phyloP scores from a whole-genome alignment of 2,329 filamentous ascomycete genomes.

The Pseudogymnoascus verrucosus region DNA sequence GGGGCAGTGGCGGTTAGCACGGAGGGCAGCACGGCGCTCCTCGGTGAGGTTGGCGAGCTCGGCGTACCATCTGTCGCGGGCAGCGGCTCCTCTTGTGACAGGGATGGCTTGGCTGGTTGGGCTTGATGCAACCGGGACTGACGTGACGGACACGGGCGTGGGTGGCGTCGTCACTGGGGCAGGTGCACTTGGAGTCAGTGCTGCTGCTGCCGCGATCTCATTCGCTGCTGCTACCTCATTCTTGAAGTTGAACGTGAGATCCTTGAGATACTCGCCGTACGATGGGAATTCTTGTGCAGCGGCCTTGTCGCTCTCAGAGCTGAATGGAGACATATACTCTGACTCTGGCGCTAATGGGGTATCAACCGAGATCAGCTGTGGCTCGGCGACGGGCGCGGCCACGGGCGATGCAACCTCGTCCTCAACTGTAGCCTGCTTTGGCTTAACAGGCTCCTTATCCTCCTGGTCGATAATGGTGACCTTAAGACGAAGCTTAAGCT shows the following conservation, averaged over 20 bases:
- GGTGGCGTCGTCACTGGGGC: neutral
- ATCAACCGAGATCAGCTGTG: neutral
- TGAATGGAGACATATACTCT: neutral
- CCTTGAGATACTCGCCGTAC: constrained; percentile 2
- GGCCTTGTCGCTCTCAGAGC: neutral
- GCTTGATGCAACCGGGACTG: neutral
- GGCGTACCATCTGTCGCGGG: constrained; percentile 29
- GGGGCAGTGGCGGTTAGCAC: constrained; percentile 10
- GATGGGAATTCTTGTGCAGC: neutral
- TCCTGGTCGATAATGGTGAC: constrained; percentile 44
- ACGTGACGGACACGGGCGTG: neutral
- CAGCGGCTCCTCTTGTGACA: constrained; percentile 21
- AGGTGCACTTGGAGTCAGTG: neutral
- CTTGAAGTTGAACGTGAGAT: constrained; percentile 10
- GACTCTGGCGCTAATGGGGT: neutral
- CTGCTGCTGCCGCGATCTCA: neutral
- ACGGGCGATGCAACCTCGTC: constrained; percentile 32
- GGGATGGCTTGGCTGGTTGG: constrained; percentile 19
- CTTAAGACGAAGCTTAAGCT: constrained; percentile 89
- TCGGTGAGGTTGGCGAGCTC: constrained; percentile 23
- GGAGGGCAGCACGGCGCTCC: constrained; percentile 19
- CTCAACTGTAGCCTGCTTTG: constrained; percentile 40
- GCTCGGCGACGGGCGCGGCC: neutral
- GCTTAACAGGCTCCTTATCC: constrained; percentile 19
- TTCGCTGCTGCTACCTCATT: neutral